Evolutionary conservation across 2,329 filamentous ascomycete genomes (phyloP), one percentile per base, ranked within the genome.

Genomic region (Alternaria metachromatica): DNA sequence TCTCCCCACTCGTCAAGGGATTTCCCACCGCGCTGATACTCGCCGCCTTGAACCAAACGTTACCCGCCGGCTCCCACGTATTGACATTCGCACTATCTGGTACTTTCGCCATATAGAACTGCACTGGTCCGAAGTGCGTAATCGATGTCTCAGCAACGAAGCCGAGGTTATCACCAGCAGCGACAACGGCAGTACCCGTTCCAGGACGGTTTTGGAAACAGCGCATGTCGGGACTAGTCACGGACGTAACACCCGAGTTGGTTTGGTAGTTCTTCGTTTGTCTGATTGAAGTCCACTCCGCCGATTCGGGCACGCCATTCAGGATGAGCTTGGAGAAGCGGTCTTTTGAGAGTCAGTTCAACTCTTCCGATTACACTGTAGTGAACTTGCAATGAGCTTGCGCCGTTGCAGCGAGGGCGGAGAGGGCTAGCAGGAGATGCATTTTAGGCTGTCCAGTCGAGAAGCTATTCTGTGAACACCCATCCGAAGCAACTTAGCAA

Each of bases 31-130:
- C 71, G 55, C 64, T 68, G 12, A 75, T 73, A 44, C 66, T 69
- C 13, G 64, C 69, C 3, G 64, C 71, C 48, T 77, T 78, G 63
- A 78, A 78, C 76, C 76, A 78, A 7, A 78, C 74, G 46, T 73
- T 74, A 0, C 75, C 76, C 10, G 63, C 30, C 3, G 70, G 63
- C 46, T 76, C 71, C 75, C 75, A 78, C 3, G 70, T 72, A 41
- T 73, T 73, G 18, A 75, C 67, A 46, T 74, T 63, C 11, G 65
- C 65, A 30, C 61, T 62, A 26, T 71, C 69, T 3, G 76, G 76
- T 15, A 75, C 85, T 72, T 85, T 87, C 69, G 86, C 87, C 61
- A 88, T 80, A 70, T 87, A 87, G 2, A 85, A 85, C 66, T 87
- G 77, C 3, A 84, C 84, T 15, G 86, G 86, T 2, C 86, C 86